Evolutionary conservation across 768 basidiomycete genomes (phyloP).

Genomic region (Suillus ampliporus): DNA sequence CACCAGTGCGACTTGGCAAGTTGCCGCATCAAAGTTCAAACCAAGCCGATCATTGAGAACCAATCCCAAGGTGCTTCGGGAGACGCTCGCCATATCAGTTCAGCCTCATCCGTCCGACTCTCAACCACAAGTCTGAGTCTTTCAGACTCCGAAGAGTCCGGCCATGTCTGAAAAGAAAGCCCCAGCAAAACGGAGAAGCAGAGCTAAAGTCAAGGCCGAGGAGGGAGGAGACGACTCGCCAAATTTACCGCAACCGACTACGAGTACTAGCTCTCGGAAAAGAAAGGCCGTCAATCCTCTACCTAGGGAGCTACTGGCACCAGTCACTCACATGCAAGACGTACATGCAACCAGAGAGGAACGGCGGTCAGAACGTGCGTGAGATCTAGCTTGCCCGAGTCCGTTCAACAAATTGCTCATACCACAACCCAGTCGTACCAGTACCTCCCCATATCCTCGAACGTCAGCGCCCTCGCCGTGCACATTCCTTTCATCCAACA

Average conservation of each 20-base stretch:
- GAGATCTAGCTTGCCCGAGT: conserved; percentile 10
- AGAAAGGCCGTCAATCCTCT: conserved; percentile 26
- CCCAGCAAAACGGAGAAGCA: conserved; percentile 25
- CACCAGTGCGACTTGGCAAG: not conserved
- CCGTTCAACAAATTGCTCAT: conserved; percentile 20
- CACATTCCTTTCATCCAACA: conserved; percentile 20
- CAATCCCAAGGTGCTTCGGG: conserved; percentile 18
- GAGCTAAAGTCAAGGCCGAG: conserved; percentile 13
- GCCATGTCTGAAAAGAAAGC: conserved; percentile 35
- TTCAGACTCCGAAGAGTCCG: conserved; percentile 13
- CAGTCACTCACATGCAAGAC: conserved; percentile 19
- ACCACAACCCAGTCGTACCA: conserved; percentile 21
- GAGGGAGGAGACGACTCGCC: conserved; percentile 22
- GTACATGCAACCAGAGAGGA: conserved; percentile 25
- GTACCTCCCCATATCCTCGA: conserved; percentile 28
- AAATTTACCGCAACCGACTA: conserved; percentile 10
- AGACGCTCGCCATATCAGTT: conserved; percentile 35
- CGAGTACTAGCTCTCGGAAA: conserved; percentile 24
- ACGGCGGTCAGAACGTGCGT: conserved; percentile 34
- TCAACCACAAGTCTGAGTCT: conserved; percentile 16
- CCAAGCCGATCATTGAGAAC: conserved; percentile 17
- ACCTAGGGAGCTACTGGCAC: conserved; percentile 19
- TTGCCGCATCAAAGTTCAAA: conserved; percentile 20
- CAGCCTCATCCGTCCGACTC: conserved; percentile 20
- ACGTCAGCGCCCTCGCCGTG: conserved; percentile 31